Percentiles rank a stretch among this genome's conserved stretches.
These are phyloP conservation scores for Dissophora ornata DNA, from an alignment of 192 early-diverging fungal genomes.

Conservation along the genomic window DNA sequence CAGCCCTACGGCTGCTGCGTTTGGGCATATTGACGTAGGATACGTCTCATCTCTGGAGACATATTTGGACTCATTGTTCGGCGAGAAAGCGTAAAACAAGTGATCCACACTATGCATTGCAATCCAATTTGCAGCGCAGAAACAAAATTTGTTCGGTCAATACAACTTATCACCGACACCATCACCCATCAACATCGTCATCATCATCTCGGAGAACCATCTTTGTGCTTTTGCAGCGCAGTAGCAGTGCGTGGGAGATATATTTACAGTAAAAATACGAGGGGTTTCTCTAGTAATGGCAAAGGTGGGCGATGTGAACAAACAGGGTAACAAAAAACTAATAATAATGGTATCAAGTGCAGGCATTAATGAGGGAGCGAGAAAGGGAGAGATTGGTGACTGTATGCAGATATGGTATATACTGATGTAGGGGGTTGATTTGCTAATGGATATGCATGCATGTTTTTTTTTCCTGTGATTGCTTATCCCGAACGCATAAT, in stretches of 20 bases:
- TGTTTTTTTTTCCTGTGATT: neutral
- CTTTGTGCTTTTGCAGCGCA: no score
- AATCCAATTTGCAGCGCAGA: no score
- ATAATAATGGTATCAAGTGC: neutral
- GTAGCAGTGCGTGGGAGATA: neutral
- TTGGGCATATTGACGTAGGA: no score
- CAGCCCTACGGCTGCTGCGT: no score
- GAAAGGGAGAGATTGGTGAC: conserved; percentile 3
- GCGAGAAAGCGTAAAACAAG: no score
- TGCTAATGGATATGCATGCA: conserved; percentile 3
- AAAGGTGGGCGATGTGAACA: neutral
- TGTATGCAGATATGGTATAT: conserved; percentile 1
- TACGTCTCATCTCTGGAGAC: no score
- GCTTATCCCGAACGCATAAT: conserved; percentile 40
- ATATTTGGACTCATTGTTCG: no score
- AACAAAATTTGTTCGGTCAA: no score
- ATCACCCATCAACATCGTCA: no score
- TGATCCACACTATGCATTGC: no score
- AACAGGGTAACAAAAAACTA: neutral
- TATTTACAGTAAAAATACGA: neutral
- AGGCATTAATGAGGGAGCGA: conserved; percentile 6
- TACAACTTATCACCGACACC: no score
- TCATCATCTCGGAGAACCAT: no score
- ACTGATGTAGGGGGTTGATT: conserved; percentile 9
- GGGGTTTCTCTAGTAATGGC: neutral